Evolutionary conservation across 192 early-diverging fungal species (phyloP).

Genomic region (Umbelopsis ramanniana): DNA sequence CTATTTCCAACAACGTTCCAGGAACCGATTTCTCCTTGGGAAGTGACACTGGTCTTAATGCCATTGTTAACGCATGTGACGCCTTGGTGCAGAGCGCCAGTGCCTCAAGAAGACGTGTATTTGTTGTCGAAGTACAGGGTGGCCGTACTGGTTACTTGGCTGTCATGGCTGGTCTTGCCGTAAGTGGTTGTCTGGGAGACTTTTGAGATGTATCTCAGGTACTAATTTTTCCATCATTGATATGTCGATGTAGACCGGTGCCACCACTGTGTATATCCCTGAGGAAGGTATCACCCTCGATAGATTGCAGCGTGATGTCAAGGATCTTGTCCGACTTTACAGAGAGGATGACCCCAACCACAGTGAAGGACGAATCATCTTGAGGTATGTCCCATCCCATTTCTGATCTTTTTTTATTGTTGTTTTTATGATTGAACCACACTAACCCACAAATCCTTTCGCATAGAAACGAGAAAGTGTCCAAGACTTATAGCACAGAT

Average conservation of each 20-base stretch:
- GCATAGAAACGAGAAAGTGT: constrained; percentile 67
- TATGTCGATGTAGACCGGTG: constrained; percentile 59
- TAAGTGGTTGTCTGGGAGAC: constrained; percentile 18
- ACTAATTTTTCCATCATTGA: neutral
- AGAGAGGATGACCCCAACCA: constrained; percentile 69
- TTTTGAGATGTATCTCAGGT: neutral
- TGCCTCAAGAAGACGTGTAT: constrained; percentile 88
- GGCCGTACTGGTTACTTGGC: constrained; percentile 95
- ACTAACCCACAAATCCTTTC: neutral
- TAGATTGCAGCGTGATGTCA: constrained; percentile 83
- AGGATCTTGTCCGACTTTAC: constrained; percentile 81
- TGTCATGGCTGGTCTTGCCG: constrained; percentile 80
- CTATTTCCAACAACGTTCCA: constrained; percentile 97
- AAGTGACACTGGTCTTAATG: constrained; percentile 94
- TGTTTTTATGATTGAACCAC: neutral
- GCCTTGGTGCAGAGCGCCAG: constrained; percentile 92
- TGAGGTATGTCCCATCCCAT: constrained; percentile 58
- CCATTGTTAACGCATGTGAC: constrained; percentile 89
- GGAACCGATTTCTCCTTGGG: constrained; percentile 96
- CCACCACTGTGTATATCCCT: constrained; percentile 92
- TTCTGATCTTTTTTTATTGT: neutral
- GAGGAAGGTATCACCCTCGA: constrained; percentile 85
- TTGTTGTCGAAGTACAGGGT: constrained; percentile 97
- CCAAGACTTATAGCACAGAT: constrained; percentile 88
- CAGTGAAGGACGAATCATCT: constrained; percentile 86